Base-by-base conservation (phyloP, 2,329 filamentous ascomycete species). In the Penicillium nordicum region DNA sequence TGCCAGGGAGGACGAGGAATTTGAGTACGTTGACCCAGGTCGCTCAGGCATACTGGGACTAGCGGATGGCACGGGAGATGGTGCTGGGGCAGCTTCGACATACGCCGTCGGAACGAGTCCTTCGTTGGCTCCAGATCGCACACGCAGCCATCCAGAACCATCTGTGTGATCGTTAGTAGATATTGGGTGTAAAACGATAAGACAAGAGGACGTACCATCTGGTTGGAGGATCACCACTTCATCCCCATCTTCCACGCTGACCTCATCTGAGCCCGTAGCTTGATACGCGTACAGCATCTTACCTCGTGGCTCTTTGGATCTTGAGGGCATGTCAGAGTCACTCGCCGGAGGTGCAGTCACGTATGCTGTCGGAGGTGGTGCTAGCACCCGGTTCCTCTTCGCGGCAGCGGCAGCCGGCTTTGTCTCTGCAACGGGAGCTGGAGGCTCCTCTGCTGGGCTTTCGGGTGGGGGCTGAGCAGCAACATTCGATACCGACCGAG, bases 281-380 rank as follows among this genome's bases (percentile, higher is more conserved):
- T 95, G 88, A 67, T 97, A 99, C 0, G 84, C 67, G 70, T 97
- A 99, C 1, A 97, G 66, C 92, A 97, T 96, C 74, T 88, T 95
- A 46, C 89, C 93, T 71, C 82, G 88, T 61, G 86, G 86, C 67
- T 88, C 84, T 27, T 60, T 67, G 9, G 68, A 55, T 50, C 67
- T 74, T 2, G 76, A 69, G 40, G 68, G 63, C 60, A 30, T 30
- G 36, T 38, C 38, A 18, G 68, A 76, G 76, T 65, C 84, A 21
- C 69, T 74, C 21, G 69, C 66, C 5, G 87, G 83, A 37, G 87
- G 74, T 58, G 88, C 83, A 61, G 84, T 88, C 58, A 94, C 81
- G 69, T 96, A 97, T 32, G 89, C 83, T 7, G 86, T 70, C 5
- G 94, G 94, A 5, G 94, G 94, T 12, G 94, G 94, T 5, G 94